Percentiles rank a stretch among this genome's conserved stretches.
phyloP scores from a whole-genome alignment of 176 grass and related monocot genomes.

The Bromus sterilis region DNA sequence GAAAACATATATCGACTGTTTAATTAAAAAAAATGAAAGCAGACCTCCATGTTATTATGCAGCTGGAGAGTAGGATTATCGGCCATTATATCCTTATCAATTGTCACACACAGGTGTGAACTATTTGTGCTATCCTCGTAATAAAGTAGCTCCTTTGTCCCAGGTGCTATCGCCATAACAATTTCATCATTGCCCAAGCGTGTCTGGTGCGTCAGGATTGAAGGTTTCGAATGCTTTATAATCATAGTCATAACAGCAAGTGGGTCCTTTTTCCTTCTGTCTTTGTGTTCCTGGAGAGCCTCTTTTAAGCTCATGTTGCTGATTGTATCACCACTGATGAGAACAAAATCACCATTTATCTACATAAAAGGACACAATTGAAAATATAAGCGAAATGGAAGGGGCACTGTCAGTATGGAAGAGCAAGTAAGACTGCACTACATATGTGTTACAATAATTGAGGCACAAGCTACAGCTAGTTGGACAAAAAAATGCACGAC shows the following conservation, averaged over 20 bases:
- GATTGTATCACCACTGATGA: conserved; percentile 89
- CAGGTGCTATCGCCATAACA: conserved; percentile 69
- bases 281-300: conserved; percentile 77
- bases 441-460: not conserved
- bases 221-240: conserved; percentile 79
- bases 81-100: conserved; percentile 68
- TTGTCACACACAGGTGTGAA: conserved; percentile 33
- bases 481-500: not conserved
- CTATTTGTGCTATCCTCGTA: conserved; percentile 68
- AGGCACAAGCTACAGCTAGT: not conserved
- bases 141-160: conserved; percentile 74
- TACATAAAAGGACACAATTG: conserved; percentile 37
- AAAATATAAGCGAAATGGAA: not conserved
- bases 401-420: not conserved
- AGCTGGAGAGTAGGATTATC: conserved; percentile 60
- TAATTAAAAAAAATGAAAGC: conserved; percentile 7
- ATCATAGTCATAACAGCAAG: conserved; percentile 97
- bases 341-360: conserved; percentile 93
- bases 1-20: not conserved
- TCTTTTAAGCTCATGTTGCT: conserved; percentile 86
- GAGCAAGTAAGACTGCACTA: not conserved
- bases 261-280: conserved; percentile 80
- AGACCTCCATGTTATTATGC: conserved; percentile 82
- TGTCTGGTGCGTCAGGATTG: conserved; percentile 57
- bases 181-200: conserved; percentile 85